phyloP scores from a whole-genome alignment of 2,329 filamentous ascomycete genomes.

The Fusarium hainanense region DNA sequence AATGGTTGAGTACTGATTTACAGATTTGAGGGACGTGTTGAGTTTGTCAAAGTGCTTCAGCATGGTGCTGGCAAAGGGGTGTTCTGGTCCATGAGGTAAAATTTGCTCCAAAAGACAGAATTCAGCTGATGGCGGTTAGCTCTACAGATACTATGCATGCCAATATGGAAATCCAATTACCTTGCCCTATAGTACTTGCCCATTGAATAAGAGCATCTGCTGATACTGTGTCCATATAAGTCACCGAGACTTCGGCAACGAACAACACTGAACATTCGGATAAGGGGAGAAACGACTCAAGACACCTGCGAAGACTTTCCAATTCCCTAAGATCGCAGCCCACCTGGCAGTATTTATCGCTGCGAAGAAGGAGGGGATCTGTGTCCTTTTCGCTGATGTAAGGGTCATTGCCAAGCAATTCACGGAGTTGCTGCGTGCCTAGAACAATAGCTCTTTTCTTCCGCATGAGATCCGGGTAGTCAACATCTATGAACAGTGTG shows the following conservation, averaged over 20 bases:
- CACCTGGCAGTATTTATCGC: slow-evolving; percentile 79
- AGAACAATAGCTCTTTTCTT: slow-evolving; percentile 78
- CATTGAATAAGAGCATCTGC: slow-evolving; percentile 81
- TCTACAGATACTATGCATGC: neutral
- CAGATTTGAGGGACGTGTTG: slow-evolving; percentile 79
- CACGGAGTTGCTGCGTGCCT: slow-evolving; percentile 67
- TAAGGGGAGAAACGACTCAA: slow-evolving; percentile 69
- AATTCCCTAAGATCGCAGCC: slow-evolving; percentile 84
- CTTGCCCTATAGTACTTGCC: slow-evolving; percentile 76
- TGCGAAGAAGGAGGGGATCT: slow-evolving; percentile 67
- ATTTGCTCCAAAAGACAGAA: slow-evolving; percentile 92
- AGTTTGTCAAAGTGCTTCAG: slow-evolving; percentile 84
- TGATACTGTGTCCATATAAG: slow-evolving; percentile 82
- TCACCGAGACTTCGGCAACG: slow-evolving; percentile 89
- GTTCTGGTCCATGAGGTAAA: slow-evolving; percentile 78
- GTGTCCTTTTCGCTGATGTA: slow-evolving; percentile 53
- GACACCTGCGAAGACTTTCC: slow-evolving; percentile 65
- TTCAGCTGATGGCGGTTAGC: slow-evolving; percentile 58
- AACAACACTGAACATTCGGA: slow-evolving; percentile 75
- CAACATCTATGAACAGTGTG: slow-evolving; percentile 82
- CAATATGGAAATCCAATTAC: slow-evolving; percentile 58
- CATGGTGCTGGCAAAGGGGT: slow-evolving; percentile 91
- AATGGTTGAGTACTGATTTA: slow-evolving; percentile 75
- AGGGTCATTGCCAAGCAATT: slow-evolving; percentile 49
- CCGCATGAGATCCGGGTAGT: slow-evolving; percentile 82